Evolutionary conservation across 169 alveolate genomes (phyloP).

Genomic region (Babesia bovis): DNA sequence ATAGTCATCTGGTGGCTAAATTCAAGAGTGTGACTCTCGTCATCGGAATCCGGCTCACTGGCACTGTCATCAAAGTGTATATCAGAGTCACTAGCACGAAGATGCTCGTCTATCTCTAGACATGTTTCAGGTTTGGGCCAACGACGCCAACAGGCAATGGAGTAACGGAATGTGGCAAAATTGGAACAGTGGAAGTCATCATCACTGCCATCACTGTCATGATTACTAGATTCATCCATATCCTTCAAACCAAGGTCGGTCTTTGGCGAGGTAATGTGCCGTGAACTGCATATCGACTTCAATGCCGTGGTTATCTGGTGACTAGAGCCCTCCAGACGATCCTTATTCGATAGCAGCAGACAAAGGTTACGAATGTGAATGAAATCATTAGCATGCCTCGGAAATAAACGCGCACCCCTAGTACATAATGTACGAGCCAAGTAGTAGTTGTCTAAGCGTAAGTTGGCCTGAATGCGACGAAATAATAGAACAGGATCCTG

Average conservation of each 20-base stretch:
- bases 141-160: slow-evolving; percentile 23
- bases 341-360: slow-evolving; percentile 17
- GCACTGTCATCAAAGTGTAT: not conserved
- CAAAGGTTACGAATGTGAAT: slow-evolving; percentile 3
- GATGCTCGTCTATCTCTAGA: slow-evolving; percentile 12
- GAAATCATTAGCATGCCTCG: slow-evolving; percentile 8
- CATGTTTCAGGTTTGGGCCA: slow-evolving; percentile 34
- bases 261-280: slow-evolving; percentile 21
- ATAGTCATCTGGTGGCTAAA: not conserved
- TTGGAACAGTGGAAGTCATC: slow-evolving; percentile 9
- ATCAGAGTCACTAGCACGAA: not conserved
- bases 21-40: not conserved
- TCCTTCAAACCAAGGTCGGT: not conserved
- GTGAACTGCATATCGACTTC: slow-evolving; percentile 9
- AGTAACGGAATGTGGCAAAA: not conserved
- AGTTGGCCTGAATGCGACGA: slow-evolving; percentile 29
- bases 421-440: slow-evolving; percentile 10
- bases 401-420: slow-evolving; percentile 20
- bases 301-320: not conserved
- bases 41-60: slow-evolving; percentile 12
- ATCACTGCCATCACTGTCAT: slow-evolving; percentile 25
- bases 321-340: not conserved
- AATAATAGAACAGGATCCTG: slow-evolving; percentile 2
- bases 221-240: not conserved
- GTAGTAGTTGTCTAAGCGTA: slow-evolving; percentile 22